Conservation (phyloP, 768 basidiomycete species). For the Lanmaoa pseudosensibilis region DNA sequence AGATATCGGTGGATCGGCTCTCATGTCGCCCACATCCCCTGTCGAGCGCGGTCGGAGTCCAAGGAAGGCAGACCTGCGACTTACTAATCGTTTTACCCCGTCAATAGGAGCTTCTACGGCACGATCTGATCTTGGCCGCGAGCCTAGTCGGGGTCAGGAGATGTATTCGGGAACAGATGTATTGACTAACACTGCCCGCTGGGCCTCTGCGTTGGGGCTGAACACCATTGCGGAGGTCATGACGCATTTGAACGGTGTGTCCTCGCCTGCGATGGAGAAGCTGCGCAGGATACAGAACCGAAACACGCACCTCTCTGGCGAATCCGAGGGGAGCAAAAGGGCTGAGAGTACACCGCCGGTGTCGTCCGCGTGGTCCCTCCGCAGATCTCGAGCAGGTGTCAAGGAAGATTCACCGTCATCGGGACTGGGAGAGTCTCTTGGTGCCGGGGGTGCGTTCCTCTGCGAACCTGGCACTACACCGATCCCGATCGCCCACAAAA, state of each 20-base stretch:
- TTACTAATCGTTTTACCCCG: conserved; percentile 17
- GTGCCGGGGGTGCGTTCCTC: conserved; percentile 23
- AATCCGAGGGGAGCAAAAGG: conserved; percentile 14
- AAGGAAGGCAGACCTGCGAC: conserved; percentile 16
- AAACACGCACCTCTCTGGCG: not conserved
- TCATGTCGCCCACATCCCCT: conserved; percentile 20
- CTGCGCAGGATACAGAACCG: conserved; percentile 23
- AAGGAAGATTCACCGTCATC: conserved; percentile 12
- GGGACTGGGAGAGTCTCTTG: conserved; percentile 4
- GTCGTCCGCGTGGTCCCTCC: conserved; percentile 21
- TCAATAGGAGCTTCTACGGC: conserved; percentile 27
- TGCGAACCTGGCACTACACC: conserved; percentile 29
- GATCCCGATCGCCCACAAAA: conserved; percentile 21
- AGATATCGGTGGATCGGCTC: conserved; percentile 28
- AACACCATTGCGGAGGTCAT: conserved; percentile 25
- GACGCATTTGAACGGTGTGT: conserved; percentile 12
- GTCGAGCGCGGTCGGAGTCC: conserved; percentile 32
- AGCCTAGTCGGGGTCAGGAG: conserved; percentile 22
- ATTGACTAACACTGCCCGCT: conserved; percentile 29
- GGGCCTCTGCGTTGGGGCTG: conserved; percentile 26
- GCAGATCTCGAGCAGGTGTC: conserved; percentile 8
- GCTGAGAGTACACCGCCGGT: conserved; percentile 34
- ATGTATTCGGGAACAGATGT: conserved; percentile 21
- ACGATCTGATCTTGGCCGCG: conserved; percentile 24
- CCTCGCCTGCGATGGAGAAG: conserved; percentile 20